phyloP scores from a whole-genome alignment of 1,284 basidiomycete genomes.

The Rhodotorula sp. region DNA sequence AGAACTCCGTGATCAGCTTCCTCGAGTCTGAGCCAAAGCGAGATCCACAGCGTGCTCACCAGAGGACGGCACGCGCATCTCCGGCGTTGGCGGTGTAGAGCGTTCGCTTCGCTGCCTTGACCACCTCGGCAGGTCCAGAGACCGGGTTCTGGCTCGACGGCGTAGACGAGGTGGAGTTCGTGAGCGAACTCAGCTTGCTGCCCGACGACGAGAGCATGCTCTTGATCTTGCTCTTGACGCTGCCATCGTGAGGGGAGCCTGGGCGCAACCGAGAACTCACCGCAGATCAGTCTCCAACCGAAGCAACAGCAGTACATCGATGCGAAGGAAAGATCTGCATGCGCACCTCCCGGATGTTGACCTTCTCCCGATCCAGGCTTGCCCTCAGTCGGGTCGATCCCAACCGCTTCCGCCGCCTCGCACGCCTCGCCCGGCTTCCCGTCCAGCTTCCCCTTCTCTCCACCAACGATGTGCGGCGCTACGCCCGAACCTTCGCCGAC shows the following conservation, averaged over 20 bases:
- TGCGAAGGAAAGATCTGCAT: background rate
- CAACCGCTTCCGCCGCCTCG: constrained; percentile 18
- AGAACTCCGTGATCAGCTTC: background rate
- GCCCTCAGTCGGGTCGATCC: constrained; percentile 21
- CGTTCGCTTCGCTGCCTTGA: constrained; percentile 58
- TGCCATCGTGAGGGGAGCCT: background rate
- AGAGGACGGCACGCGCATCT: constrained; percentile 80
- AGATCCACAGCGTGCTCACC: constrained; percentile 15
- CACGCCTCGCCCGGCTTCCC: constrained; percentile 28
- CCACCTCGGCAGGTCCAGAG: constrained; percentile 29
- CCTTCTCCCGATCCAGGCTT: constrained; percentile 14
- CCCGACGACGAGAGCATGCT: constrained; percentile 25
- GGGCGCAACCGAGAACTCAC: no score
- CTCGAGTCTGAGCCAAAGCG: background rate
- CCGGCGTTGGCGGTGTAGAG: constrained; percentile 97
- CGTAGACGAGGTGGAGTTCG: background rate
- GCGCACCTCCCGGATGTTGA: background rate
- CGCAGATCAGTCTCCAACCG: background rate
- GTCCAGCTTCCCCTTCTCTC: constrained; percentile 1
- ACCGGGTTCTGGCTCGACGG: constrained; percentile 13
- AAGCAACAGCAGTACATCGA: background rate
- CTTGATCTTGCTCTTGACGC: constrained; percentile 16
- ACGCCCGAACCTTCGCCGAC: constrained; percentile 38
- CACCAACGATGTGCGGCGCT: constrained; percentile 13
- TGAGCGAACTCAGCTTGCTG: constrained; percentile 4